phyloP scores from a whole-genome alignment of 106 monocot genomes.

The Gastrodia elata region DNA sequence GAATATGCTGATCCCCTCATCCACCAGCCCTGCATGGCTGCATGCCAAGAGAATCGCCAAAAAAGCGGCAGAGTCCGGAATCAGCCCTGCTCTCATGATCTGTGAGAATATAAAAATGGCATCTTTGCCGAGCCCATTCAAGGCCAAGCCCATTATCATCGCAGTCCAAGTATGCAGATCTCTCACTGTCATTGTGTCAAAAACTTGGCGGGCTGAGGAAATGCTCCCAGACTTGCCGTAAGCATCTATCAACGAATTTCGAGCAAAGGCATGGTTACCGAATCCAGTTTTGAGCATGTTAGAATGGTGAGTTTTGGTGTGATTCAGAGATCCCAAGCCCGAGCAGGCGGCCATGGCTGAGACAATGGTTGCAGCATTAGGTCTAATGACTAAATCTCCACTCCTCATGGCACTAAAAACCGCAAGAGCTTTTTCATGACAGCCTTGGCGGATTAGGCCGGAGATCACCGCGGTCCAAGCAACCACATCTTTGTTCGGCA shows the following conservation, averaged over 20 bases:
- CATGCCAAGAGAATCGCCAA: conserved; percentile 45
- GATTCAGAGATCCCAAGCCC: conserved; percentile 30
- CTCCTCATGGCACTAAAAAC: conserved; percentile 39
- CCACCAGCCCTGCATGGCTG: conserved; percentile 42
- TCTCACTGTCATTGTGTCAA: conserved; percentile 21
- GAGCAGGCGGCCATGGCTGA: conserved; percentile 34
- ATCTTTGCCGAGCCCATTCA: conserved; percentile 32
- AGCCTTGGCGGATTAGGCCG: conserved; percentile 16
- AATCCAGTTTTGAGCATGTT: conserved; percentile 38
- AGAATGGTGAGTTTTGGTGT: conserved; percentile 31
- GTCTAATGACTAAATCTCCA: conserved; percentile 6
- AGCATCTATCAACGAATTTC: conserved; percentile 48
- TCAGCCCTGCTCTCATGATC: conserved; percentile 21
- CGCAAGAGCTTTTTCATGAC: conserved; percentile 19
- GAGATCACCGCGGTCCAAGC: conserved; percentile 47
- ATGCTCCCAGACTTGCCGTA: conserved; percentile 58
- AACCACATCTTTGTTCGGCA: conserved; percentile 34
- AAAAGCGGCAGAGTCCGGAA: conserved; percentile 35
- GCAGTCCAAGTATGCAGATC: conserved; percentile 59
- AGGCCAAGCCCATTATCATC: conserved; percentile 38
- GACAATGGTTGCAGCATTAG: conserved; percentile 43
- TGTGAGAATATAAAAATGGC: conserved; percentile 27
- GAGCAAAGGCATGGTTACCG: conserved; percentile 20
- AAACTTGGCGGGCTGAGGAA: conserved; percentile 16
- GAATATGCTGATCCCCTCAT: conserved; percentile 30